Conservation (phyloP, 805 yeast species). For the Zygoascus tannicola region DNA sequence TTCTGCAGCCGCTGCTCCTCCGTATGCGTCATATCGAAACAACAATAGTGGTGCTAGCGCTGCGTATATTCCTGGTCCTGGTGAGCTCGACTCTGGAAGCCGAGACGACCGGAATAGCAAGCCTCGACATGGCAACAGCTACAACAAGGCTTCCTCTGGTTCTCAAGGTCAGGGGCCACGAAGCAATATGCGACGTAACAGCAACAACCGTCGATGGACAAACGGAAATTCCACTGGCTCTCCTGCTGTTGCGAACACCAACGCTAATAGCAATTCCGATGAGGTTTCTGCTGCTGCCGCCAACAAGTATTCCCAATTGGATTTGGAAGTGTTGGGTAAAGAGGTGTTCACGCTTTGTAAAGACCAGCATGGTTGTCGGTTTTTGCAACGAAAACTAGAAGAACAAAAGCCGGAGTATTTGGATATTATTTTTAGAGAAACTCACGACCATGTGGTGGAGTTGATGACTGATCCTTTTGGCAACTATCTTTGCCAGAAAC, state of each 20-base stretch:
- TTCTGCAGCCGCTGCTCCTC: no score
- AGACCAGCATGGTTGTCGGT: constrained; percentile 96
- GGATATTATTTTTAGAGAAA: constrained; percentile 65
- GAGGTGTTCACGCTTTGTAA: constrained; percentile 77
- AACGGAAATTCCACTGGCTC: not conserved
- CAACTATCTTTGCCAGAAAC: constrained; percentile 86
- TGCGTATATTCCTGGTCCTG: not conserved
- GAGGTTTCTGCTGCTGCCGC: constrained; percentile 1
- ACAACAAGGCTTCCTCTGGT: not conserved
- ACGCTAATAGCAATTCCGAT: not conserved
- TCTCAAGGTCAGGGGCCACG: not conserved
- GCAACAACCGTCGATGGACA: constrained; percentile 5
- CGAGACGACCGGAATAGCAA: not conserved
- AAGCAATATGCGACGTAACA: constrained; percentile 9
- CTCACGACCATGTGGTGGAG: constrained; percentile 66
- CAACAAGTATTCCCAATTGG: constrained; percentile 28
- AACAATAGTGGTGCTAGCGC: not conserved
- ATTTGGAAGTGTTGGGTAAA: constrained; percentile 38
- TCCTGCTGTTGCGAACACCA: not conserved
- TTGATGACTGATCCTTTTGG: constrained; percentile 89
- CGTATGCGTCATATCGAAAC: no score
- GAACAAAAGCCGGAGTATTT: constrained; percentile 27
- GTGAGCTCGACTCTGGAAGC: not conserved
- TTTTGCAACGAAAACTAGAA: constrained; percentile 80
- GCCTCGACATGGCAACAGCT: not conserved